Evolutionary conservation across 225 moss, liverwort and hornwort species (phyloP), one percentile per base, ranked within the genome.

Genomic region (Lunularia cruciata): DNA sequence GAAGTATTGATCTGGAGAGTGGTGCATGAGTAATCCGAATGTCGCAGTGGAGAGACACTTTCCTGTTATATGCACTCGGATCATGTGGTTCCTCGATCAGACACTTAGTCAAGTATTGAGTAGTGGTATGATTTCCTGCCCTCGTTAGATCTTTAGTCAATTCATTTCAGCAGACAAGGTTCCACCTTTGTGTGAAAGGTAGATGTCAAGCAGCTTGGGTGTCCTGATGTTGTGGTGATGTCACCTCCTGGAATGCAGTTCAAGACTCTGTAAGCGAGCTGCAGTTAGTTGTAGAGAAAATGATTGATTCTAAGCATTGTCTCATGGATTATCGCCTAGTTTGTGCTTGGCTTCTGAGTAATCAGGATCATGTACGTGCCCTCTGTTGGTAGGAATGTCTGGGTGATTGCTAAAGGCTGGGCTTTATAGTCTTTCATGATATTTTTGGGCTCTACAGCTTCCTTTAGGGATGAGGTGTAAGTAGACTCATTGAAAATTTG

Each of bases 151-250:
- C 9, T 60, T 23, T 39, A 37, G 36, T 16, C 60, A 60, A 60
- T 60, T 12, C 60, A 36, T 39, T 45, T 6, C 25, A 63, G 26
- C 63, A 42, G 43, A 45, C 42, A 63, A 63, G 43, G 27, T 63
- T 45, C n/a, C 25, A 45, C n/a, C 27, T 63, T 60, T 43, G 43
- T 42, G 37, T 62, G 42, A 25, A 62, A 37, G 60, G 18, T 61
- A 61, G n/a, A 57, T 61, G 39, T 61, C 35, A 3, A 57, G 36
- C 38, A 61, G 38, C 40, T 61, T 61, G 61, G 60, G 37, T 11
- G 63, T 63, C 43, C 62, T 43, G 63, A 63, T 42, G 42, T 63
- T 63, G 36, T 37, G 61, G 61, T 61, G 61, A 60, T 60, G 40
- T 61, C 63, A 63, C 43, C 40, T 43, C 43, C 42, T 43, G 42